Conservation (phyloP, 768 basidiomycete genomes). For the Collybia mongolica region DNA sequence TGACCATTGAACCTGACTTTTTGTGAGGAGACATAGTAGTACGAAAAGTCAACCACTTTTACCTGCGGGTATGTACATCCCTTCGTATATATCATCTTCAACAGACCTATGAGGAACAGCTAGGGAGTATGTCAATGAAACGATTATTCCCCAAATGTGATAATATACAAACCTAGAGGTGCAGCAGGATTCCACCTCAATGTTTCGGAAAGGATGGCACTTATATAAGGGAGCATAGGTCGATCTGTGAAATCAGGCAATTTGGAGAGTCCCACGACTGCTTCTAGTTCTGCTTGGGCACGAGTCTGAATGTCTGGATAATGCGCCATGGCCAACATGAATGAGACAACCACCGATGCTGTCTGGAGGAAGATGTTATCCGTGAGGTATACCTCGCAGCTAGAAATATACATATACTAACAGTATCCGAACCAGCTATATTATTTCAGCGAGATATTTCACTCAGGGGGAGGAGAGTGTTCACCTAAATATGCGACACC, state of each 20-base stretch:
- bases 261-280: constrained; percentile 19
- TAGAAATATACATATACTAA: background rate
- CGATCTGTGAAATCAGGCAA: constrained; percentile 23
- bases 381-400: background rate
- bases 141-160: background rate
- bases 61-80: constrained; percentile 1
- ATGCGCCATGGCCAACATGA: constrained; percentile 6
- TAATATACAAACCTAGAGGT: constrained; percentile 12
- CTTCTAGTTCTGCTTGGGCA: constrained; percentile 23
- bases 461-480: background rate
- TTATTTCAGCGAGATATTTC: background rate
- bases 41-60: constrained; percentile 4
- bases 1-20: background rate
- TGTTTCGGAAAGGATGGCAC: constrained; percentile 14
- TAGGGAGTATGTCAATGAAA: background rate
- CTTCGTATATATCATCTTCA: constrained; percentile 1
- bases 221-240: constrained; percentile 17
- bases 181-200: constrained; percentile 14
- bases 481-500: constrained; percentile 21
- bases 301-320: constrained; percentile 11
- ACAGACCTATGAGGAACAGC: constrained; percentile 2
- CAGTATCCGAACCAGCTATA: constrained; percentile 2
- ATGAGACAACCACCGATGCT: constrained; percentile 1
- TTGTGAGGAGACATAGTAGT: constrained; percentile 6
- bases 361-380: background rate